Evolutionary conservation across 2,329 filamentous ascomycete genomes (phyloP).

Genomic region (Amesomyces nigricolor): DNA sequence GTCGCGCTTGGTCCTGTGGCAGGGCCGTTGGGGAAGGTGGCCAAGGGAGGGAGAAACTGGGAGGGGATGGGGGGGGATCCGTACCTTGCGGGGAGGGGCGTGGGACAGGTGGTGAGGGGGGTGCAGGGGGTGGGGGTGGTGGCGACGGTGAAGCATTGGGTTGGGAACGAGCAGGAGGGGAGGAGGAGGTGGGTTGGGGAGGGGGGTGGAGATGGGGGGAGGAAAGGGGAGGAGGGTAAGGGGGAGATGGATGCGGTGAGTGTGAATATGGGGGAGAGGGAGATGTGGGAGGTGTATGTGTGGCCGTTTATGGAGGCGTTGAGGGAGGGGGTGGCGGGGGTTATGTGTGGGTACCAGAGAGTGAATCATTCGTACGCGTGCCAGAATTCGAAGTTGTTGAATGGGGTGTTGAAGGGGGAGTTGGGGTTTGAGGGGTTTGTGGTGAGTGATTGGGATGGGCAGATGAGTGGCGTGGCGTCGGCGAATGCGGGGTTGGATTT

Average conservation of each 20-base stretch:
- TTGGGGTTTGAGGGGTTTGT: conserved; percentile 65
- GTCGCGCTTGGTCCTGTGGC: conserved; percentile 55
- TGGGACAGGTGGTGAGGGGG: conserved; percentile 28
- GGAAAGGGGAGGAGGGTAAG: conserved; percentile 44
- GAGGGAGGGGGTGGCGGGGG: conserved; percentile 48
- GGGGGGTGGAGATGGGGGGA: conserved; percentile 47
- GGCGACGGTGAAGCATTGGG: conserved; percentile 64
- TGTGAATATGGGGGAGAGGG: conserved; percentile 59
- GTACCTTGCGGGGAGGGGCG: conserved; percentile 29
- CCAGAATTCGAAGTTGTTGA: conserved; percentile 64
- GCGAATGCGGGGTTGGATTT: conserved; percentile 61
- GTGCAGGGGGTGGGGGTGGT: conserved; percentile 55
- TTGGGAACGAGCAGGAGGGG: conserved; percentile 56
- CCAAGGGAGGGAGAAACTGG: conserved; percentile 59
- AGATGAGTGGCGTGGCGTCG: conserved; percentile 53
- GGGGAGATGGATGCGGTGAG: conserved; percentile 51
- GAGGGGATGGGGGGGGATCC: conserved; percentile 40
- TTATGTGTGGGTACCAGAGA: conserved; percentile 68
- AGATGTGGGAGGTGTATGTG: conserved; percentile 59
- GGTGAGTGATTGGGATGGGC: conserved; percentile 63
- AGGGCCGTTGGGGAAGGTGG: conserved; percentile 58
- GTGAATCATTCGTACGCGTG: conserved; percentile 70
- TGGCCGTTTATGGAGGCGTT: conserved; percentile 62
- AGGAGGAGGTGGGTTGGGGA: conserved; percentile 35
- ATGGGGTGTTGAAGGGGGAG: conserved; percentile 60